Evolutionary conservation across 192 early-diverging fungal species (phyloP).

Genomic region (Linnemannia zychae): DNA sequence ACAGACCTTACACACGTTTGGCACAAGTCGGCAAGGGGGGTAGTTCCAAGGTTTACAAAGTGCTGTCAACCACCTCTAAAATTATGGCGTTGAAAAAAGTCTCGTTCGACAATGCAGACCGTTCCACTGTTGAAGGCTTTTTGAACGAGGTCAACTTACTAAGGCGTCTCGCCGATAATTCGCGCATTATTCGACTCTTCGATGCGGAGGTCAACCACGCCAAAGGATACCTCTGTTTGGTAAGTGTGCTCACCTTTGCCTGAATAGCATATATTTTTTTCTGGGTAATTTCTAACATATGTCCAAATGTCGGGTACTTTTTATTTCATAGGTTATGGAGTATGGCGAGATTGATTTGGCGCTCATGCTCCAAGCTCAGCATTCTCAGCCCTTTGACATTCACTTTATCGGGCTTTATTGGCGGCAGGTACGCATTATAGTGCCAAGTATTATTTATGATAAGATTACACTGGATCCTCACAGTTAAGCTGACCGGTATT

Average conservation of each 20-base stretch:
- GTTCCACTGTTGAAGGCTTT: constrained; percentile 76
- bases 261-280: background rate
- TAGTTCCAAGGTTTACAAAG: constrained; percentile 92
- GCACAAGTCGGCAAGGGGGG: constrained; percentile 85
- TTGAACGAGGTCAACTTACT: constrained; percentile 89
- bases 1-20: constrained; percentile 29
- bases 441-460: background rate
- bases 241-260: constrained; percentile 45
- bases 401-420: constrained; percentile 88
- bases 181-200: constrained; percentile 83
- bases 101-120: constrained; percentile 76
- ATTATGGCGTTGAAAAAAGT: constrained; percentile 90
- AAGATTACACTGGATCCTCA: background rate
- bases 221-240: constrained; percentile 77
- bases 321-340: constrained; percentile 75
- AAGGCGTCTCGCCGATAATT: constrained; percentile 69
- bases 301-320: background rate
- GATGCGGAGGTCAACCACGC: constrained; percentile 80
- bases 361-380: constrained; percentile 65
- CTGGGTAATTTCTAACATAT: background rate
- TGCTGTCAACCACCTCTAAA: constrained; percentile 72
- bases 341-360: constrained; percentile 93
- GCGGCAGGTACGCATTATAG: constrained; percentile 73
- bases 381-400: constrained; percentile 68
- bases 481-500: background rate